Percentiles rank a stretch among this genome's conserved stretches.
These are phyloP conservation scores for Colletotrichum gloeosporioides DNA, from an alignment of 2,329 filamentous ascomycete genomes.

Conservation along the genomic window DNA sequence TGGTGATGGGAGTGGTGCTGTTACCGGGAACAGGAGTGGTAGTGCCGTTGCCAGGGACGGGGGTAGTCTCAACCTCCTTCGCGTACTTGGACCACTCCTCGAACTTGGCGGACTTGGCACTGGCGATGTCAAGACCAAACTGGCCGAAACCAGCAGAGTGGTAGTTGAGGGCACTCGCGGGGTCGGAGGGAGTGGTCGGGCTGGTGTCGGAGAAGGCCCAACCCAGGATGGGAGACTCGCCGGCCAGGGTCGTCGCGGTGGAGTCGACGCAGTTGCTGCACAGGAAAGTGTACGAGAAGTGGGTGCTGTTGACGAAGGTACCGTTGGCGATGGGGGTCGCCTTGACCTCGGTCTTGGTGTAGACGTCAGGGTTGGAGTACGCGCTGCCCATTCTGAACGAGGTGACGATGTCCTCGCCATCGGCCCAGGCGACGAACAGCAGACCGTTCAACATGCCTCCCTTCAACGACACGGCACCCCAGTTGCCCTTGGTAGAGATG, in stretches of 20 bases:
- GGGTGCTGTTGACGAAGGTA: constrained; percentile 57
- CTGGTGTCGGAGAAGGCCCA: constrained; percentile 42
- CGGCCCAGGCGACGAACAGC: constrained; percentile 55
- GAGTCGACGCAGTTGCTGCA: constrained; percentile 48
- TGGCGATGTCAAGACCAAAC: constrained; percentile 35
- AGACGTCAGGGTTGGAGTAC: constrained; percentile 53
- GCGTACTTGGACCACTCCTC: constrained; percentile 17
- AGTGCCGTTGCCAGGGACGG: constrained; percentile 6
- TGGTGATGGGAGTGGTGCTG: constrained; percentile 25
- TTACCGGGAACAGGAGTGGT: constrained; percentile 24
- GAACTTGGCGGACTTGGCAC: constrained; percentile 36
- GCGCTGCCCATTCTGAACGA: constrained; percentile 36
- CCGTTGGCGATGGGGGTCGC: constrained; percentile 53
- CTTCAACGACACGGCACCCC: constrained; percentile 52
- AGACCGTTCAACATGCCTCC: constrained; percentile 53
- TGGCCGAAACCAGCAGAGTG: constrained; percentile 45
- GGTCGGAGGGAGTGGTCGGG: constrained; percentile 34
- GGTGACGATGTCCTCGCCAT: constrained; percentile 43
- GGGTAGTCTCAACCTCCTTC: not conserved
- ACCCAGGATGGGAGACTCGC: constrained; percentile 35
- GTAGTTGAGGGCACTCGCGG: constrained; percentile 39
- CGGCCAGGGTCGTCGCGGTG: constrained; percentile 35
- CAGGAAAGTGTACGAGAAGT: constrained; percentile 59
- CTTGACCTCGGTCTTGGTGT: constrained; percentile 42
- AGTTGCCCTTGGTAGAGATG: constrained; percentile 42